phyloP scores from a whole-genome alignment of 23 red algal species.

The Agarophyton chilense region DNA sequence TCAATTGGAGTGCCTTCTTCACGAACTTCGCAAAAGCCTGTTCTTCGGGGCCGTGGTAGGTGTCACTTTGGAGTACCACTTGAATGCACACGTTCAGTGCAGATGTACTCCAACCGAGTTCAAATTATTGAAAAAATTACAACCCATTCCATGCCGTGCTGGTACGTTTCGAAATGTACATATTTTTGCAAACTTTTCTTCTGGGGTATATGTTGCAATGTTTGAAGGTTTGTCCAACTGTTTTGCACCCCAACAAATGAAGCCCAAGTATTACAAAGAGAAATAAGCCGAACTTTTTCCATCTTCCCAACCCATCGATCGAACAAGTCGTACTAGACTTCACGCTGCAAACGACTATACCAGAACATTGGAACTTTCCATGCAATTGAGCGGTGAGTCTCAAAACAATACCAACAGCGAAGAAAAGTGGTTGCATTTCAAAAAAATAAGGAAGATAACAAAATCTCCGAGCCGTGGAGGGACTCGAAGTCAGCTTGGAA shows the following conservation, averaged over 20 bases:
- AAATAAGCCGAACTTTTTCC: conserved; percentile 19
- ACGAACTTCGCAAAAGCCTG: too few relatives aligned
- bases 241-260: conserved; percentile 20
- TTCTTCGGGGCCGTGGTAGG: too few relatives aligned
- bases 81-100: too few relatives aligned
- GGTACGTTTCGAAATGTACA: too few relatives aligned
- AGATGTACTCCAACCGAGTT: too few relatives aligned
- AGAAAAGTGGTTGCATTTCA: background rate
- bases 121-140: too few relatives aligned
- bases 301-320: conserved; percentile 18
- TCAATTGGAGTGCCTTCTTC: too few relatives aligned
- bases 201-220: background rate
- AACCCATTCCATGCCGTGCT: too few relatives aligned
- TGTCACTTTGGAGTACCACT: too few relatives aligned
- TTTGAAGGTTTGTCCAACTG: conserved; percentile 10
- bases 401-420: background rate
- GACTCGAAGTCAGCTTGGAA: background rate
- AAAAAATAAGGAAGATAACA: background rate
- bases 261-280: conserved; percentile 29
- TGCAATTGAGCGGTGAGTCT: conserved; percentile 3
- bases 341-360: conserved; percentile 27
- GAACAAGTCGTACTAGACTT: background rate
- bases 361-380: background rate
- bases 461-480: background rate
- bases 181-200: too few relatives aligned